Conservation (phyloP, 495 filamentous ascomycete genomes). For the Gamarada debralockiae region DNA sequence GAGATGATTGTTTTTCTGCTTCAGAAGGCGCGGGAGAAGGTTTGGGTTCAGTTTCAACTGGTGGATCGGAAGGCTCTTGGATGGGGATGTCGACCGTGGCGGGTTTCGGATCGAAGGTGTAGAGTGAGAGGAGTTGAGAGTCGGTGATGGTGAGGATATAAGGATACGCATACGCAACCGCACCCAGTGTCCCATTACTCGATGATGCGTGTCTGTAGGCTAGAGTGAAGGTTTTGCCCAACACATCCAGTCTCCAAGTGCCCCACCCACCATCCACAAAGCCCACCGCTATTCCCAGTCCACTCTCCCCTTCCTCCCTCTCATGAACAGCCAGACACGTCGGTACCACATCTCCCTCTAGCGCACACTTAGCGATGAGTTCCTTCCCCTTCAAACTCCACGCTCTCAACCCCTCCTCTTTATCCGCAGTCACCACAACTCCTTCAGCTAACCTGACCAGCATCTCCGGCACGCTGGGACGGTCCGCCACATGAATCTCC, state of each 20-base stretch:
- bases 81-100: not conserved
- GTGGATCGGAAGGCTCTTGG: not conserved
- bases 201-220: constrained; percentile 42
- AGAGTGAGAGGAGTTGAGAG: constrained; percentile 69
- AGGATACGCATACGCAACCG: constrained; percentile 69
- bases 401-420: constrained; percentile 61
- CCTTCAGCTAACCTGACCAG: constrained; percentile 71
- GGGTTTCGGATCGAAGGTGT: constrained; percentile 36
- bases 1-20: not conserved
- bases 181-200: constrained; percentile 61
- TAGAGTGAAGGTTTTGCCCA: constrained; percentile 38
- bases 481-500: constrained; percentile 60
- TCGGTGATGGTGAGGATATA: constrained; percentile 76
- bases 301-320: constrained; percentile 26
- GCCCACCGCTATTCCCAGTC: constrained; percentile 57
- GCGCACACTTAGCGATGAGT: constrained; percentile 44
- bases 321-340: constrained; percentile 34
- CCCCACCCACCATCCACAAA: constrained; percentile 74
- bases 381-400: constrained; percentile 67
- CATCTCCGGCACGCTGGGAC: constrained; percentile 26
- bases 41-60: too few species aligned
- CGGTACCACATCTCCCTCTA: constrained; percentile 45
- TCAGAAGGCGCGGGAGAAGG: not conserved
- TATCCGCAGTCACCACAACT: constrained; percentile 75
- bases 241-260: constrained; percentile 46